Base-by-base conservation (phyloP, 495 filamentous ascomycete species). In the Recurvomyces mirabilis region DNA sequence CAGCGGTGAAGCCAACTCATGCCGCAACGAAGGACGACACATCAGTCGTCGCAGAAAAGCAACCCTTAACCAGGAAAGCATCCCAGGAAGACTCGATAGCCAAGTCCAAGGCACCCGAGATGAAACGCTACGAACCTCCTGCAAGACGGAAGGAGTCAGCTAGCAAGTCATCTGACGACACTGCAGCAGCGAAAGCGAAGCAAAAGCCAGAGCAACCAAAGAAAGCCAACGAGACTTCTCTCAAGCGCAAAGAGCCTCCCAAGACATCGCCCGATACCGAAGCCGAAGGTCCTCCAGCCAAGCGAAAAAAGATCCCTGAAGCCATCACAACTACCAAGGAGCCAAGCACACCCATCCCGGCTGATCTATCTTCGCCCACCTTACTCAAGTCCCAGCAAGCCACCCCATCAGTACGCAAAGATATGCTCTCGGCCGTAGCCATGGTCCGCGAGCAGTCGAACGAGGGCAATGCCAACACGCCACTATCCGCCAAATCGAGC, bases 381-480 rank as follows among this genome's bases (percentile, higher is more conserved):
- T 4, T 41, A 9, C 44, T 40, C 18, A 40, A 41, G 29, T 40
- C 35, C 11, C 44, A 40, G 29, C 44, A 47, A 20, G 44, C 26
- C 44, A 47, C 44, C 7, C 44, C 44, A 13, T 23, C 13, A 17
- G 3, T 41, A 3, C 24, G 26, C 6, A 35, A 31, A 32, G 39
- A 49, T 15, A 35, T 41, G 15, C 15, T 47, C 7, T 47, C 24
- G 15, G 31, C 36, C n/a, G 29, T 41, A 4, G 36, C 25, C 3
- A 37, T 37, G 38, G 9, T 13, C 10, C 38, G 30, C n/a, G 46
- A 49, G 38, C 25, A 15, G 11, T 43, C 46, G 11, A n/a, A n/a
- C n/a, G 30, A 42, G 9, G 37, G 24, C 25, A 41, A 35, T 19
- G 46, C 23, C 28, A 23, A 43, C 32, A 43, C 38, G 14, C 38